Evolutionary conservation across 306 rosid genomes (phyloP).

Genomic region (Prunus armeniaca): DNA sequence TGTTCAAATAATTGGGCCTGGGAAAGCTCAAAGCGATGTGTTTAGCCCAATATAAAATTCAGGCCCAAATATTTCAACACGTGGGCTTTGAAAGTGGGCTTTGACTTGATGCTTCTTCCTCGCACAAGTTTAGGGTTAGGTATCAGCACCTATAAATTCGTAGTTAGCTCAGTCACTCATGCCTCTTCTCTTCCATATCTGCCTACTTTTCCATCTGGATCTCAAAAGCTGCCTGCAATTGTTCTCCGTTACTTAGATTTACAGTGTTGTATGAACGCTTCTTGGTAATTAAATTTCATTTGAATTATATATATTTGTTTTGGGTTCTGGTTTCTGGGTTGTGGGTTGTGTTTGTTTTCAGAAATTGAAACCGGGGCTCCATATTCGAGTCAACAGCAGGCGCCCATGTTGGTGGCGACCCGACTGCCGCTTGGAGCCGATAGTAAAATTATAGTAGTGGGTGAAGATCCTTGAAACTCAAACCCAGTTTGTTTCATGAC

Average conservation of each 20-base stretch:
- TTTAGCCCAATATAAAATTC: not conserved
- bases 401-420: conserved; percentile 43
- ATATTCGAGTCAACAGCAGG: conserved; percentile 75
- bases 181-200: not conserved
- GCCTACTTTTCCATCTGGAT: not conserved
- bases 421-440: conserved; percentile 90
- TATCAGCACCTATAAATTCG: not conserved
- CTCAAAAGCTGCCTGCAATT: not conserved
- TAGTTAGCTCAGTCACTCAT: fast-evolving
- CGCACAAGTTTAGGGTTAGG: not conserved
- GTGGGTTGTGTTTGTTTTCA: not conserved
- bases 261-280: not conserved
- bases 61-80: not conserved
- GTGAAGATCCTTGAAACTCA: conserved; percentile 61
- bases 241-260: not conserved
- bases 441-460: conserved; percentile 24
- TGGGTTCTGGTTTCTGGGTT: not conserved
- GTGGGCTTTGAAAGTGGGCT: not conserved
- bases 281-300: not conserved
- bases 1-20: not conserved
- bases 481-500: conserved; percentile 37
- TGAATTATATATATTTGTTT: not conserved
- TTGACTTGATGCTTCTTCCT: not conserved
- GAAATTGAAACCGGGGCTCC: conserved; percentile 35
- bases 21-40: not conserved